Conservation (phyloP, 306 rosid genomes). For the Prunus davidiana region DNA sequence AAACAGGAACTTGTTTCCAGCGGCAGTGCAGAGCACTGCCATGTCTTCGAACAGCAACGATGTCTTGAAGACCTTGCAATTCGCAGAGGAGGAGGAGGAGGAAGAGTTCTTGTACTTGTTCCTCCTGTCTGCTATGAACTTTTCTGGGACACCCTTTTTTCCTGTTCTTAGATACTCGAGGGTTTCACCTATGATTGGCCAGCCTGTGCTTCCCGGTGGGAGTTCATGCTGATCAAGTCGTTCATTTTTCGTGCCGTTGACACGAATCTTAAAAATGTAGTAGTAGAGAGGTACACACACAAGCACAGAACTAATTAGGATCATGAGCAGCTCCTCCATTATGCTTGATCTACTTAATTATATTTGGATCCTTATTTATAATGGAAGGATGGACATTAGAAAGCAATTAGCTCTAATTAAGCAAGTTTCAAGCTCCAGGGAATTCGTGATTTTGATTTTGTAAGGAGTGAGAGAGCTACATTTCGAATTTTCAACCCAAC, state of each 20-base stretch:
- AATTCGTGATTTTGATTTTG: no score
- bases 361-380: no score
- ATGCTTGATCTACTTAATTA: no score
- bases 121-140: not conserved
- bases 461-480: no score
- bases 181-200: conserved; percentile 24
- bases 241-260: not conserved
- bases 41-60: conserved; percentile 3
- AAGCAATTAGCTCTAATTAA: no score
- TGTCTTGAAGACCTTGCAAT: conserved; percentile 16
- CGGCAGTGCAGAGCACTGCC: not conserved
- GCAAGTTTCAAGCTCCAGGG: no score
- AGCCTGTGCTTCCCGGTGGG: conserved; percentile 14
- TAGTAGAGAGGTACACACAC: not conserved
- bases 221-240: not conserved
- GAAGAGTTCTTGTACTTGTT: conserved; percentile 5
- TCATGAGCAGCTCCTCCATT: no score
- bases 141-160: conserved; percentile 14
- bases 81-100: not conserved
- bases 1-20: conserved; percentile 22
- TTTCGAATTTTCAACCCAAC: no score
- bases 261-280: not conserved
- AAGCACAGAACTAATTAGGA: no score
- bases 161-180: not conserved
- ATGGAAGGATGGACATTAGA: no score